Percentiles rank a stretch among this genome's conserved stretches.
Conservation (phyloP, 2,329 filamentous ascomycete genomes). For the Penicillium sp. region DNA sequence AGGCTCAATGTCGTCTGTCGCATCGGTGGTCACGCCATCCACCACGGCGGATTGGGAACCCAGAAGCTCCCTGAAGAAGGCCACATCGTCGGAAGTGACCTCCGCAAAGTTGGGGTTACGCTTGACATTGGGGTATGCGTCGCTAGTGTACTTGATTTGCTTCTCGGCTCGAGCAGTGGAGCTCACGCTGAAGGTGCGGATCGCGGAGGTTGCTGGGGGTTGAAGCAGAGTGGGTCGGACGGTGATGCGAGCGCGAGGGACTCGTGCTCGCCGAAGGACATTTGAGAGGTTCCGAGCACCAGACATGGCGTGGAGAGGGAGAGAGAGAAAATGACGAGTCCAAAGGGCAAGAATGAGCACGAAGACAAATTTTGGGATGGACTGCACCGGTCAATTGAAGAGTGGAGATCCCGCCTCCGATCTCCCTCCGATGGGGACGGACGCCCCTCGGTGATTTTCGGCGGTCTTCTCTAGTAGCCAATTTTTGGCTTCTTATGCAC, state of each 20-base stretch:
- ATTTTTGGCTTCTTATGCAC: background rate
- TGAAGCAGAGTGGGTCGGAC: slow-evolving; percentile 27
- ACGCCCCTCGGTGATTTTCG: slow-evolving; percentile 17
- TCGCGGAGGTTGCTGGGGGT: slow-evolving; percentile 18
- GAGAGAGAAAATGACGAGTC: slow-evolving; percentile 1
- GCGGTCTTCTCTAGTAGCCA: background rate
- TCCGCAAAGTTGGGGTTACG: slow-evolving; percentile 70
- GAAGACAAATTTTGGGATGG: slow-evolving; percentile 21
- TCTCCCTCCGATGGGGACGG: slow-evolving; percentile 15
- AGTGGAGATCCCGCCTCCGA: slow-evolving; percentile 26
- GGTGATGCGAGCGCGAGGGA: slow-evolving; percentile 31
- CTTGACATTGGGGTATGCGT: slow-evolving; percentile 77
- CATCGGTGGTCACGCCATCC: slow-evolving; percentile 76
- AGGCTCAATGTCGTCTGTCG: slow-evolving; percentile 77
- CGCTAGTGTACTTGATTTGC: slow-evolving; percentile 73
- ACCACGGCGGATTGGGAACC: slow-evolving; percentile 77
- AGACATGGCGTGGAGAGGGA: slow-evolving; percentile 29
- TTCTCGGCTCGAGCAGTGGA: slow-evolving; percentile 28
- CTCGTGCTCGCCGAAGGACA: slow-evolving; percentile 35
- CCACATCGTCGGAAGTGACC: slow-evolving; percentile 76
- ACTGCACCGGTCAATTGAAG: slow-evolving; percentile 9
- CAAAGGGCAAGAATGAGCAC: background rate
- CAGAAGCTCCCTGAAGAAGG: slow-evolving; percentile 78
- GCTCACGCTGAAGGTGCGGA: slow-evolving; percentile 35
- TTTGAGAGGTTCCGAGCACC: slow-evolving; percentile 32